Percentiles rank a stretch among this genome's conserved stretches.
Conservation (phyloP, 2,329 filamentous ascomycete genomes). For the Geosmithia morbida region DNA sequence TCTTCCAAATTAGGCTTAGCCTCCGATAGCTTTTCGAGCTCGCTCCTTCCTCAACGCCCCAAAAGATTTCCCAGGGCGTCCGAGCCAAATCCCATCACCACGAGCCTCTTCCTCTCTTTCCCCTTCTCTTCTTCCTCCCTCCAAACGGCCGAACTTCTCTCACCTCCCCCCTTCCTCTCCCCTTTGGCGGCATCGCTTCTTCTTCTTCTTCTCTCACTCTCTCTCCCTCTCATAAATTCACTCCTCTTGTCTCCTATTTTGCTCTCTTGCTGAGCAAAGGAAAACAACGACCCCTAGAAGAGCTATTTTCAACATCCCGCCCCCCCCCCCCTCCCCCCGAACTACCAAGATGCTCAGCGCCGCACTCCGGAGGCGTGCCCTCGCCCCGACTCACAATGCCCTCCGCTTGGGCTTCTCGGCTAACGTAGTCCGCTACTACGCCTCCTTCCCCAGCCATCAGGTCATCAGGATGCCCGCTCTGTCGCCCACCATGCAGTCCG, state of each 20-base stretch:
- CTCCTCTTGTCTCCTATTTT: constrained; percentile 2
- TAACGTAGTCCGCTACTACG: constrained; percentile 51
- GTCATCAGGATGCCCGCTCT: constrained; percentile 96
- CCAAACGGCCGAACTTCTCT: constrained; percentile 10
- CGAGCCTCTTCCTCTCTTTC: constrained; percentile 13
- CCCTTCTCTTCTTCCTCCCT: constrained; percentile 10
- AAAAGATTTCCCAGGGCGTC: constrained; percentile 1
- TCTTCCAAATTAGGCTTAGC: constrained; percentile 15
- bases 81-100: constrained; percentile 8
- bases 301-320: constrained; percentile 12
- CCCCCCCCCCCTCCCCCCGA: constrained; percentile 5
- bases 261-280: constrained; percentile 1
- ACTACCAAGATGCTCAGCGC: constrained; percentile 41
- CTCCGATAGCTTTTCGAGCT: constrained; percentile 14
- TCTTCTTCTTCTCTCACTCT: constrained; percentile 4
- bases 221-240: constrained; percentile 5
- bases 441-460: constrained; percentile 84
- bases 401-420: constrained; percentile 36
- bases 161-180: constrained; percentile 7
- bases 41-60: constrained; percentile 20
- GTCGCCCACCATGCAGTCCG: constrained; percentile 92
- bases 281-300: constrained; percentile 4
- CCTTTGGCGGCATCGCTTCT: neutral
- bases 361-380: constrained; percentile 46
- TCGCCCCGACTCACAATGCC: constrained; percentile 33